These are phyloP conservation scores for Talaromyces sp. DNA, from an alignment of 2,329 filamentous ascomycete species.

Conservation along the genomic window DNA sequence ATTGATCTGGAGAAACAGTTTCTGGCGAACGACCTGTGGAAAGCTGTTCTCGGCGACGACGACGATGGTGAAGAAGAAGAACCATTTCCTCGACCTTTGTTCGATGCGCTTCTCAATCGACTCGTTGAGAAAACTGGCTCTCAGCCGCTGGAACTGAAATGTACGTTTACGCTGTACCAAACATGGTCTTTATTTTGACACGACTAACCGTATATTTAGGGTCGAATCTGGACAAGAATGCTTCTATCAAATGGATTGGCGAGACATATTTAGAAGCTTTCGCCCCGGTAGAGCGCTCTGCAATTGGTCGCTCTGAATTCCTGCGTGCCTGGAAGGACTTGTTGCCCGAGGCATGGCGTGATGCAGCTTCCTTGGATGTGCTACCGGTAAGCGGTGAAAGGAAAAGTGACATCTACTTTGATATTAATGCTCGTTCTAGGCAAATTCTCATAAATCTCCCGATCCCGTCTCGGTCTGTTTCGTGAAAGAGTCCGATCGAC, in stretches of 20 bases:
- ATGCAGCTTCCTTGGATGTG: conserved; percentile 28
- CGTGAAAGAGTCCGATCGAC: conserved; percentile 25
- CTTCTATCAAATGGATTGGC: conserved; percentile 34
- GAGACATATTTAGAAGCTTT: conserved; percentile 36
- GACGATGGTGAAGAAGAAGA: conserved; percentile 30
- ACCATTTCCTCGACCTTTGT: conserved; percentile 29
- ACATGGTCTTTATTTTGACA: neutral
- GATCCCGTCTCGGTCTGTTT: conserved; percentile 35
- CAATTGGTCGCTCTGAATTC: conserved; percentile 30
- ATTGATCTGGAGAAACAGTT: conserved; percentile 40
- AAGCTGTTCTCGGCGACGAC: conserved; percentile 32
- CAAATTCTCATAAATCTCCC: conserved; percentile 28
- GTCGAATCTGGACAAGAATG: conserved; percentile 34
- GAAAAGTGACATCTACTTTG: neutral
- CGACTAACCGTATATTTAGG: conserved; percentile 20
- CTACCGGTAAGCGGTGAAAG: conserved; percentile 23
- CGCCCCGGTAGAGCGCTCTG: conserved; percentile 26
- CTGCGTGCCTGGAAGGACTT: conserved; percentile 38
- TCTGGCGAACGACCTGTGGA: conserved; percentile 38
- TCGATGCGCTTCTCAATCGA: conserved; percentile 35
- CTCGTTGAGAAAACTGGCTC: conserved; percentile 25
- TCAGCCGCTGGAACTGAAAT: conserved; percentile 26
- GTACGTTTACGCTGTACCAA: conserved; percentile 23
- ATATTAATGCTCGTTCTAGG: conserved; percentile 3
- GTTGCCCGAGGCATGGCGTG: conserved; percentile 40